Evolutionary conservation across 306 rosid species (phyloP), one percentile per base, ranked within the genome.

Genomic region (Delonix regia): DNA sequence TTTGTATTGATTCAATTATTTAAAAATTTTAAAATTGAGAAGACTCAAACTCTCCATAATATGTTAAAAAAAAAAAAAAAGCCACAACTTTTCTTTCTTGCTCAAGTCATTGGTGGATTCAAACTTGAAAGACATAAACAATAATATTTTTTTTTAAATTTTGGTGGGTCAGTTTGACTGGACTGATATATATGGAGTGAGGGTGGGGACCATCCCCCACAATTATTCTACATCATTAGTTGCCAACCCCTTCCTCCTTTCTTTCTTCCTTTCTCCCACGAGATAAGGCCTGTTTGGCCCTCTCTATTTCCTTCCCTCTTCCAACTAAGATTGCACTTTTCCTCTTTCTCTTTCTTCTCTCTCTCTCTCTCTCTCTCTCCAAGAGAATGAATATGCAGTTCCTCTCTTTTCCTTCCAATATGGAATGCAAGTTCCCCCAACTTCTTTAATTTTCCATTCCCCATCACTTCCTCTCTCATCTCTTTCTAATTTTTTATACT

Each of bases 91-190:
- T 66, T 74, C 49, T 61, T 55, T 19, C n/a, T 25, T 59, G 18
- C 16, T 47, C 24, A 21, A 27, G 79, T 81, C 63, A 71, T 77
- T 19, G 86, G 84, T 88, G 44, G 63, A 83, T 90, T 92, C 90
- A 87, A 90, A 92, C 78, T 81, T 85, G 77, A 85, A 92, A 69
- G 82, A 78, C 78, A 80, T 53, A 30, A 59, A 53, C 88, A 78
- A 87, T 42, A 56, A 42, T n/a, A n/a, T n/a, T n/a, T n/a, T n/a
- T 73, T 74, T 77, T 63, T 36, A 45, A 81, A 64, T 59, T 55
- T 72, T 27, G 85, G 80, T 82, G 85, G 93, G 85, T 65, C 93
- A 87, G 89, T 92, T 86, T 90, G 95, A 92, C 92, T 81, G 89
- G 76, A 76, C 66, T 69, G 75, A 30, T 19, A 2, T 9, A 61